Evolutionary conservation across 2,329 filamentous ascomycete species (phyloP), one percentile per base, ranked within the genome.

Genomic region (Aspergillus eucalypticola): DNA sequence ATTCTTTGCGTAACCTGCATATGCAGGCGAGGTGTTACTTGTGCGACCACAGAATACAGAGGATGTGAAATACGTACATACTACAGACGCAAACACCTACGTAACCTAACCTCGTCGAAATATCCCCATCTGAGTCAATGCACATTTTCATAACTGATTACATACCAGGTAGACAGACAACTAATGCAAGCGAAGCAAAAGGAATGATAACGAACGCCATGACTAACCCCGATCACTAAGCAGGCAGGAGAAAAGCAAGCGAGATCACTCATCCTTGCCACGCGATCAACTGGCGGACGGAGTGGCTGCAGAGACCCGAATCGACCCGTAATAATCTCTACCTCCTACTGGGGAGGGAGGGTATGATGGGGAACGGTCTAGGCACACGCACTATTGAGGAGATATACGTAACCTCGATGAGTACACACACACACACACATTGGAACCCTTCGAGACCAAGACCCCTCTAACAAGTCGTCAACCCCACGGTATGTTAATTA

Each of bases 1-100:
- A 27, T 32, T 44, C 17, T 29, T 35, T 59, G 57, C 51, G 42
- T 32, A 41, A 51, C 55, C 32, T 52, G 46, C 46, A 57, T 25
- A 51, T 54, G 52, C 52, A 54, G 38, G 52, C 35, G 21, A 54
- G 25, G n/a, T 29, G 25, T 17, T 32, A 21, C 25, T 27, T 50
- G 46, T 29, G 23, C 25, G n/a, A 25, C n/a, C 46, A 25, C 3
- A 11, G 25, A 27, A 50, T 17, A 21, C 46, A 27, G 46, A 29
- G 46, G 25, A 3, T 29, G 11, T 8, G 46, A 35, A 35, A 35
- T 35, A 35, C 32, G 13, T 35, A n/a, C 46, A 32, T 23, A 32
- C 46, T 50, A 10, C 23, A n/a, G 27, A 50, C 11, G 32, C 11
- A n/a, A 4, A 15, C 3, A 50, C 15, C 17, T 17, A 29, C 6